phyloP scores from a whole-genome alignment of 352 stramenopile genomes.

The Phytophthora colocasiae region DNA sequence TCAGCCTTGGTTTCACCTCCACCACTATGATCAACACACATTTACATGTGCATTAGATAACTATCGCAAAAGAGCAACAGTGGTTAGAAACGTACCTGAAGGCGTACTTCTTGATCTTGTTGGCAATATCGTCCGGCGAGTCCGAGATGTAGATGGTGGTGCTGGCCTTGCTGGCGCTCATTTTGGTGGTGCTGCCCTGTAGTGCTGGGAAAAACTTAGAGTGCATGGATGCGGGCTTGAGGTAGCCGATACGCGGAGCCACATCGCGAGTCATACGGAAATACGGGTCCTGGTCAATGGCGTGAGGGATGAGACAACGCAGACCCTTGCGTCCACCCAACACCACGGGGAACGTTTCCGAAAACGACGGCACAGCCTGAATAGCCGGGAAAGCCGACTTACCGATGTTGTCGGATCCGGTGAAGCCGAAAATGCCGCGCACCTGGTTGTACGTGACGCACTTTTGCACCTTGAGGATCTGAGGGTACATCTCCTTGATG shows the following conservation, averaged over 20 bases:
- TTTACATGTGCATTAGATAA: constrained; percentile 19
- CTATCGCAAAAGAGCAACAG: not conserved
- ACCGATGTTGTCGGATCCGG: constrained; percentile 97
- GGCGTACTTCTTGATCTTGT: constrained; percentile 91
- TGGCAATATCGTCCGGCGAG: constrained; percentile 95
- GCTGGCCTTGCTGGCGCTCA: constrained; percentile 96
- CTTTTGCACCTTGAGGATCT: constrained; percentile 99
- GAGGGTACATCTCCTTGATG: constrained; percentile 99
- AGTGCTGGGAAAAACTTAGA: constrained; percentile 99
- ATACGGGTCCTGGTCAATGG: constrained; percentile 99
- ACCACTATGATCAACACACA: constrained; percentile 86
- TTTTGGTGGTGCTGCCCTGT: constrained; percentile 98
- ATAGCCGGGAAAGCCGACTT: constrained; percentile 99
- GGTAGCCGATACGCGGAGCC: constrained; percentile 96
- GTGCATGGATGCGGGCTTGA: constrained; percentile 98
- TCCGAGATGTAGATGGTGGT: constrained; percentile 99
- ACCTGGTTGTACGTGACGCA: constrained; percentile 98
- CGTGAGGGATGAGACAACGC: constrained; percentile 99
- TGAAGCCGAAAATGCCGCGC: constrained; percentile 99
- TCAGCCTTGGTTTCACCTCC: constrained; percentile 98
- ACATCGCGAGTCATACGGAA: constrained; percentile 99
- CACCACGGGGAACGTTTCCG: constrained; percentile 95
- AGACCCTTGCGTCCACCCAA: constrained; percentile 90
- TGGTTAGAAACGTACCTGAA: constrained; percentile 61
- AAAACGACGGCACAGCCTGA: constrained; percentile 98